Evolutionary conservation across 306 rosid genomes (phyloP), one percentile per base, ranked within the genome.

Genomic region (Rosa lucieae): DNA sequence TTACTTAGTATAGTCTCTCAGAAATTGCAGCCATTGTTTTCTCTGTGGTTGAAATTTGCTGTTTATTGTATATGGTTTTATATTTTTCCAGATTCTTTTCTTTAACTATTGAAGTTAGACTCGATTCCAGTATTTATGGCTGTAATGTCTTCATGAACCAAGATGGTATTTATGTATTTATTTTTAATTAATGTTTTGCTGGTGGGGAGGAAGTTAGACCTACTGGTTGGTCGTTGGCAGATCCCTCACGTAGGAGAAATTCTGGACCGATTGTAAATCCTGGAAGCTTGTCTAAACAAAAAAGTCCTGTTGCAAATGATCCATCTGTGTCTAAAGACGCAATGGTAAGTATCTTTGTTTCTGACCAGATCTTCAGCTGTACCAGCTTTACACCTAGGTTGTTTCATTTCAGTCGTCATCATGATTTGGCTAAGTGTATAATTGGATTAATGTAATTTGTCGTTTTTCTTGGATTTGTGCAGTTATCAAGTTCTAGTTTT

Each of bases 141-240:
- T 79, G 2, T 74, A 14, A 1, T 17, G 21, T 61, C 44, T 29
- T 75, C 58, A 23, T 9, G 61, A 17, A 23, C n/a, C n/a, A 48
- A 29, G 11, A 13, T 62, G 18, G 9, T 75, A 23, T 21, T 32
- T 32, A 32, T 32, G 35, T 32, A 32, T 32, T 32, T 32, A 32
- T 32, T 32, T 32, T 32, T 32, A 32, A 32, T 32, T 23, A 46
- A 70, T 53, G 85, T 74, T 51, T 49, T 85, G 79, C 55, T 92
- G 98, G 97, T 73, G 97, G 88, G 39, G 97, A 91, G 75, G 99
- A 90, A 72, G 92, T 83, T 81, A 87, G 96, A 86, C 85, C 70
- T 49, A 70, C 72, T 53, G 93, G 93, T 74, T 91, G 98, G 98
- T 78, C 90, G 53, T 63, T 89, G 32, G 69, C 89, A 35, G 99